Base-by-base conservation (phyloP, 2,329 filamentous ascomycete species). In the Ophiostoma perfectum region DNA sequence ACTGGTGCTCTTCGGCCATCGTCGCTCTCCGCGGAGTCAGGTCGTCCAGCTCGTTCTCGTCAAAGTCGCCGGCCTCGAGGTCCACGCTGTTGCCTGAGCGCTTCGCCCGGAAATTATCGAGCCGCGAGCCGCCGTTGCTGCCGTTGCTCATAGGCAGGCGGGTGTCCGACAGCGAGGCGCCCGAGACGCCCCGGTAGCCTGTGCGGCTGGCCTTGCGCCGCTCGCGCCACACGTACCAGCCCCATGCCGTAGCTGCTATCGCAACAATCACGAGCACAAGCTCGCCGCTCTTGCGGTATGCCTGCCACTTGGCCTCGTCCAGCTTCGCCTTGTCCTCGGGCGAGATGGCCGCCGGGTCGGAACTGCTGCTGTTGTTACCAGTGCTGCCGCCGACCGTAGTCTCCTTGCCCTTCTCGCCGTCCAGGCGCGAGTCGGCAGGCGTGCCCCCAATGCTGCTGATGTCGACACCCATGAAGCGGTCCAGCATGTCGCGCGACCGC, bases 401-500 rank as follows among this genome's bases (percentile, higher is more conserved):
- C 73, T 91, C 85, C 39, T 64, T 64, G 41, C 63, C 63, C 63
- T 63, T 86, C 76, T 96, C 91, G 68, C 93, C 93, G 75, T 96
- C 93, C 68, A 97, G 89, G 44, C 86, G 85, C 69, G 89, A 93
- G 77, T 96, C 90, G 0, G 88, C 85, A 0, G 93, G 92, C 66
- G 81, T 80, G 66, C 92, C 93, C 69, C 94, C 94, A 72, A 97
- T 96, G 75, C 86, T 90, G 73, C 87, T 90, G 72, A 98, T 96
- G 76, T 98, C 93, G 55, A 99, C 92, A 65, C 88, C 87, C 85
- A 98, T 92, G 80, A 99, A 97, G 55, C 95, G 90, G 78, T 99
- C 94, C 16, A 99, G 87, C 95, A 99, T 99, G 77, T 98, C 95
- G 71, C 94, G 87, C 27, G 89, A 90, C 70, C 93, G 89, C 64